A percentile compares a stretch with the other conserved stretches of the same genome.
Conservation (phyloP, 148 eudicot species). For the Limonium bicolor region DNA sequence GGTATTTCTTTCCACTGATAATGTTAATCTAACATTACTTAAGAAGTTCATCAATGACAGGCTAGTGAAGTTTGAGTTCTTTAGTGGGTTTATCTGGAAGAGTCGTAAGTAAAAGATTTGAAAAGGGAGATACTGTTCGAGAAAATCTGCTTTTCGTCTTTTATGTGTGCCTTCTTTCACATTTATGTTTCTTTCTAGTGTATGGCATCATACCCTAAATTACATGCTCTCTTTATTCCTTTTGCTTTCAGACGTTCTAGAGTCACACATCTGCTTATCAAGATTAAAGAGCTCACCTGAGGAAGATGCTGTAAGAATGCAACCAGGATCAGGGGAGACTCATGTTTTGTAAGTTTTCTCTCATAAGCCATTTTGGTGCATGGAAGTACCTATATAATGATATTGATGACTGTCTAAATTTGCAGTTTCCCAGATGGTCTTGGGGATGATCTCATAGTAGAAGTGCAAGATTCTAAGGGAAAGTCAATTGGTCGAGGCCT, state of each 20-base stretch:
- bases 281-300: slow-evolving; percentile 80
- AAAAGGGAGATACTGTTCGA: too few relatives aligned
- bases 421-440: slow-evolving; percentile 85
- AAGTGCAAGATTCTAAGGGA: slow-evolving; percentile 73
- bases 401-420: slow-evolving; percentile 20
- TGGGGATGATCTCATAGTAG: slow-evolving; percentile 77
- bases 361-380: background rate
- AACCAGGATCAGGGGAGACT: slow-evolving; percentile 86
- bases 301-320: slow-evolving; percentile 71
- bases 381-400: background rate
- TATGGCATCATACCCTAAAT: background rate
- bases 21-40: background rate
- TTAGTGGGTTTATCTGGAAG: too few relatives aligned
- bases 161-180: background rate
- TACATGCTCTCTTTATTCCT: background rate
- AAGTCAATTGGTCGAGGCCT: slow-evolving; percentile 56
- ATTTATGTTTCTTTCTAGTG: background rate
- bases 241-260: slow-evolving; percentile 17
- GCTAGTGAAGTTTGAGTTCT: too few relatives aligned
- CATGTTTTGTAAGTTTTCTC: slow-evolving; percentile 89
- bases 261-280: slow-evolving; percentile 55
- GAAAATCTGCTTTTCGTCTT: too few relatives aligned
- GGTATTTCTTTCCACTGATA: slow-evolving; percentile 21
- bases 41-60: too few relatives aligned
- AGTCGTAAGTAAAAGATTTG: too few relatives aligned